Evolutionary conservation across 805 yeast species (phyloP).

Genomic region (Wickerhamiella occidentalis): DNA sequence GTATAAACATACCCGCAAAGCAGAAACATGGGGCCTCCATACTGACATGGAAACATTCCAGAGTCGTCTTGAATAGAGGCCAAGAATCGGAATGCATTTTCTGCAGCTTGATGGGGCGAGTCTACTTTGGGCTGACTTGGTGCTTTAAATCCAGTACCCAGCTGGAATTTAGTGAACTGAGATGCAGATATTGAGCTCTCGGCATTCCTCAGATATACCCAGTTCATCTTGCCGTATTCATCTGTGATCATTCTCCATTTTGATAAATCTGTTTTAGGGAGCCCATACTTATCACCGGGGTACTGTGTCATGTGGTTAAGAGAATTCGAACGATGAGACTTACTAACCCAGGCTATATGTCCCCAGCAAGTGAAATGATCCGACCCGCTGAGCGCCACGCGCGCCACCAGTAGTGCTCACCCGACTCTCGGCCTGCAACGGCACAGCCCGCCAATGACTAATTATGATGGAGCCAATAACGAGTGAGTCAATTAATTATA

Average conservation of each 20-base stretch:
- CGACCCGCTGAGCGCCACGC: too few species aligned
- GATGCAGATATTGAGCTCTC: conserved; percentile 28
- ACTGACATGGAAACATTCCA: conserved; percentile 87
- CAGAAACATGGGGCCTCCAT: conserved; percentile 98
- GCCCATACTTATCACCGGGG: conserved; percentile 54
- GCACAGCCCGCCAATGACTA: background rate
- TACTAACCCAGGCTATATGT: too few species aligned
- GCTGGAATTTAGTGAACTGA: conserved; percentile 24
- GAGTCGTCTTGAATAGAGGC: conserved; percentile 58
- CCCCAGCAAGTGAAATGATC: too few species aligned
- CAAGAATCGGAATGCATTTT: conserved; percentile 64
- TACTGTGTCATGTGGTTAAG: conserved; percentile 12
- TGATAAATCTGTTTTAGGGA: conserved; percentile 53
- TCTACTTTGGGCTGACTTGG: conserved; percentile 28
- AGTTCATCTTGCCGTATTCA: conserved; percentile 62
- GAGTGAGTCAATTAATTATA: background rate
- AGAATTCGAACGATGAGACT: too few species aligned
- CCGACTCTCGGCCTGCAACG: too few species aligned
- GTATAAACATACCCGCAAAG: conserved; percentile 77
- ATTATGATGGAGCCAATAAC: too few species aligned
- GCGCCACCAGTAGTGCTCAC: too few species aligned
- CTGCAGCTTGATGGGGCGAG: conserved; percentile 36
- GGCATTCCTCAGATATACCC: conserved; percentile 45
- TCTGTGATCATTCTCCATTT: conserved; percentile 68
- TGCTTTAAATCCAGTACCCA: conserved; percentile 25